Evolutionary conservation across 805 yeast genomes (phyloP), one percentile per base, ranked within the genome.

Genomic region (Pichia sporocuriosa): DNA sequence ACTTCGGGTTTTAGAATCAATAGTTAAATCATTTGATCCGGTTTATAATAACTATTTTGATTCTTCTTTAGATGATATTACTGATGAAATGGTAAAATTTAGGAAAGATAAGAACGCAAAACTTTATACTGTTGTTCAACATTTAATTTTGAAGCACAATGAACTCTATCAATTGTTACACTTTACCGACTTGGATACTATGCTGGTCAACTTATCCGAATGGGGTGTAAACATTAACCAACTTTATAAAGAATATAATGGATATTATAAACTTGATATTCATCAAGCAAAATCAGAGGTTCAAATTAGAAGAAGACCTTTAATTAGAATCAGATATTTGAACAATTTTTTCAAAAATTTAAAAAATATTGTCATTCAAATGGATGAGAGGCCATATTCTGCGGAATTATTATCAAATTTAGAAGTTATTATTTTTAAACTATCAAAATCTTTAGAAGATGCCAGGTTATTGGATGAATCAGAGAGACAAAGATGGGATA

Each of bases 11-110:
- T 38, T 61, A 12, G 37, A 52, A 25, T 28, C 52, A 3, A 30
- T 58, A 4, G 35, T 53, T 12, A 47, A 54, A 40, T 37, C 47
- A 32, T 58, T 59, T 38, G 60, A 60, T 37, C 49, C 55, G 6
- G 50, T 53, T 22, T 57, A 47, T 45, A 51, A 59, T 43, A 53
- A 50, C 39, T 60, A 58, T 40, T 57, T 48, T 39, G 62, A 59
- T 40, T 53, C 42, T n/a, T 51, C 56, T 4, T 33, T 44, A 17
- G 54, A 55, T 26, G 62, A 61, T 34, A 50, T 52, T 11, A 44
- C 54, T 6, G 48, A 47, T 15, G 55, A 53, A 29, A 46, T 53
- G 39, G 46, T 52, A 1, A 41, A 38, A 19, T 16, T 25, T 11
- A 49, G 63, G 35, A 49, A 42, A 15, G 21, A 24, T 7, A 43